Conservation (phyloP, 2,329 filamentous ascomycete species). For the Aspergillus thermomutatus region DNA sequence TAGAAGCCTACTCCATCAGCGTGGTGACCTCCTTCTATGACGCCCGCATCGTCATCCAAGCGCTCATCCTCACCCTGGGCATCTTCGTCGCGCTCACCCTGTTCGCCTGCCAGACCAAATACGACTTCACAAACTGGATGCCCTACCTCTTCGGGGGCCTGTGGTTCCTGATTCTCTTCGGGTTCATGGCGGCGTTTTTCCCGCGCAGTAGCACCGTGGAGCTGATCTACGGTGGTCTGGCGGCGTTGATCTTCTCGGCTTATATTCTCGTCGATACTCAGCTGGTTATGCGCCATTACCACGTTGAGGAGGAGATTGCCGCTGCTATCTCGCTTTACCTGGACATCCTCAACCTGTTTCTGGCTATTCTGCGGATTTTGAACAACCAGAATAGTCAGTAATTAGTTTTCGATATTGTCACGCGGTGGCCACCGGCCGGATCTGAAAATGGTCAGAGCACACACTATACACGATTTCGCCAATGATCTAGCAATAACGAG, state of each 20-base stretch:
- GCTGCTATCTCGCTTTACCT: slow-evolving; percentile 93
- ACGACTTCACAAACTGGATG: slow-evolving; percentile 97
- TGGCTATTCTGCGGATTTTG: slow-evolving; percentile 90
- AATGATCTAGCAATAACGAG: neutral
- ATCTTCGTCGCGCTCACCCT: slow-evolving; percentile 64
- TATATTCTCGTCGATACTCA: slow-evolving; percentile 98
- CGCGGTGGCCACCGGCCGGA: neutral
- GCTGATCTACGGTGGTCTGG: slow-evolving; percentile 75
- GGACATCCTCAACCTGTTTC: slow-evolving; percentile 94
- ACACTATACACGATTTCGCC: neutral
- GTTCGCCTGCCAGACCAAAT: slow-evolving; percentile 96
- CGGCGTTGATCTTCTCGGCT: slow-evolving; percentile 83
- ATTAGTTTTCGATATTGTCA: slow-evolving; percentile 51
- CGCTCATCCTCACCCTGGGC: slow-evolving; percentile 75
- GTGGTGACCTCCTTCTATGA: slow-evolving; percentile 92
- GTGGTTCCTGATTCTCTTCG: slow-evolving; percentile 87
- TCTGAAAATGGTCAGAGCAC: no score
- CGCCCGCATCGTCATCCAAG: slow-evolving; percentile 78
- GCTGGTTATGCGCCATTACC: slow-evolving; percentile 90
- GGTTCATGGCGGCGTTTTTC: slow-evolving; percentile 89
- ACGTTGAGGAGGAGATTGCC: slow-evolving; percentile 97
- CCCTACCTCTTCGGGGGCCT: slow-evolving; percentile 89
- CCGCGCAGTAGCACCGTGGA: slow-evolving; percentile 77
- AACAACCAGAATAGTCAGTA: slow-evolving; percentile 84
- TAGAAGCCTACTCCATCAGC: slow-evolving; percentile 91